Conservation (phyloP, 768 basidiomycete genomes). For the Trichaptum fuscoviolaceum region DNA sequence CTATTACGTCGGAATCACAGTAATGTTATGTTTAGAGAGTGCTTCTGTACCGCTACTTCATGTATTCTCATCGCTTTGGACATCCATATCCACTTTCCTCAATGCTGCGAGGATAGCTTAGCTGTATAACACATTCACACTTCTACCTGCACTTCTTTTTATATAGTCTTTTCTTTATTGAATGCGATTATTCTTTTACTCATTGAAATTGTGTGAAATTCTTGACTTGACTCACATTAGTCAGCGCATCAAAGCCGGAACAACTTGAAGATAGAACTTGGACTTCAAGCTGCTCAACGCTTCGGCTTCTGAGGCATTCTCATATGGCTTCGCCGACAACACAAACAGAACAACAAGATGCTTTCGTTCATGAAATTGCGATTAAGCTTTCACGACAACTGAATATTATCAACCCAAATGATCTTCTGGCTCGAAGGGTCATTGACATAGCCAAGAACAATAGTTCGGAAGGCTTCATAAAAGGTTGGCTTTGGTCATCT, state of each 20-base stretch:
- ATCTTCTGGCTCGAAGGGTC: constrained; percentile 71
- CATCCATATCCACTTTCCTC: not conserved
- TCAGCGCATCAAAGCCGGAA: not conserved
- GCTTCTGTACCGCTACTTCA: not conserved
- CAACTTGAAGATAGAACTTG: too few relatives aligned
- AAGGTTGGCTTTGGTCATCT: constrained; percentile 40
- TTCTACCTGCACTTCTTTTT: not conserved
- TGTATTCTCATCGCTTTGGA: constrained; percentile 1
- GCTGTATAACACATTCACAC: not conserved
- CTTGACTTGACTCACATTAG: not conserved
- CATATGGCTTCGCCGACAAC: not conserved
- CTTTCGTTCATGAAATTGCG: constrained; percentile 64
- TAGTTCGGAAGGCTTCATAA: constrained; percentile 55
- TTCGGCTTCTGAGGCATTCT: too few relatives aligned
- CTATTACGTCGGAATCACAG: constrained; percentile 20
- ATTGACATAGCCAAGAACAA: constrained; percentile 77
- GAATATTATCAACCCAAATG: constrained; percentile 79
- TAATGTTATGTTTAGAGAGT: not conserved
- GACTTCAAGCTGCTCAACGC: too few relatives aligned
- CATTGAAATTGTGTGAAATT: not conserved
- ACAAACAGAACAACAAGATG: constrained; percentile 19
- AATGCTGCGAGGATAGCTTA: not conserved
- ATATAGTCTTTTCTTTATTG: not conserved
- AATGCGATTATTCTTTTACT: not conserved
- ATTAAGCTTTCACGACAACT: constrained; percentile 77